Evolutionary conservation across 164 flowering plant species (phyloP), one percentile per base, ranked within the genome.

Genomic region (Euptelea pleiosperma): DNA sequence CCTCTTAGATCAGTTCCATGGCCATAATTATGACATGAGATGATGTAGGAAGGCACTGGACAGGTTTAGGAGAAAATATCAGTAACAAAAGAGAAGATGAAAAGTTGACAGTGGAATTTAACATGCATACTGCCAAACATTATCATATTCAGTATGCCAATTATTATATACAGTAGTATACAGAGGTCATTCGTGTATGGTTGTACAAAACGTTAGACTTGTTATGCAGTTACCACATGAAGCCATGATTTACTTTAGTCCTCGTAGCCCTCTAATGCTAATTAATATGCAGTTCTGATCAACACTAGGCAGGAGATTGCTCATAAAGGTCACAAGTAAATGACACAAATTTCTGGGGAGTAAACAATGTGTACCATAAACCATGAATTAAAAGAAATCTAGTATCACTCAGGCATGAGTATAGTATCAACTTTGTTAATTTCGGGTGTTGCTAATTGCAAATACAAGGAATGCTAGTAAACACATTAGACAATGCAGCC

Each of bases 1-100:
- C 99, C 97, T 55, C 96, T 80, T 74, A 93, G 48, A 65, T 93
- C 99, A 53, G 83, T 75, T 66, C 99, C 97, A 68, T 93, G 97
- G 57, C 97, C 99, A 61, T 97, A 93, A 63, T 90, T 93, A 67
- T 88, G 82, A 68, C 97, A 93, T 31, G 81, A 47, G 39, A 90
- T 73, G 45, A 79, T 19, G 65, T 68, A 86, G 29, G 99, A 88
- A 52, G 97, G 99, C 96, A 88, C 99, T 93, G 80, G 0, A 70
- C 47, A 58, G 36, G 46, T 60, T 31, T 31, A 62, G 44, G 53
- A 56, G 8, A 55, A 45, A 7, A 29, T n/a, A 6, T 61, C 31
- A 57, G 51, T 58, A 53, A 55, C 50, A 25, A 33, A 6, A 21
- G 16, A 9, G 8, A 25, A n/a, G 3, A 40, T 8, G n/a, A 34